Conservation (phyloP, 1,139 yeast species). For the Candida smagusa region DNA sequence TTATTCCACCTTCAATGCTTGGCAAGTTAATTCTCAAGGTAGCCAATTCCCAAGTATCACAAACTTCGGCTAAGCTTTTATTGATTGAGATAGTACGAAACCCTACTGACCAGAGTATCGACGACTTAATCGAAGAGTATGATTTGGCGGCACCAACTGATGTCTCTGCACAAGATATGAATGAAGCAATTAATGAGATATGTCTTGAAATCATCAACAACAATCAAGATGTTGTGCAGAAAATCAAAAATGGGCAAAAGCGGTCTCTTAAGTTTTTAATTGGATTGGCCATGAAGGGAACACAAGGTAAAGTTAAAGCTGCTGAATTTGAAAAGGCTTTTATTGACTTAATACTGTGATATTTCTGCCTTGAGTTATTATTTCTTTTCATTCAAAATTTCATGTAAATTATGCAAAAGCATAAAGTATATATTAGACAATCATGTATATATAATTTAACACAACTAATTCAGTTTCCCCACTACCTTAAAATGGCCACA, state of each 20-base stretch:
- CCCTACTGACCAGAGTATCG: constrained; percentile 35
- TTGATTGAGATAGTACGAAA: constrained; percentile 56
- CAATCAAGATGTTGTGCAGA: constrained; percentile 57
- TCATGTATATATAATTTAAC: no score
- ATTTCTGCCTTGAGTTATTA: no score
- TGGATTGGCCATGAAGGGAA: constrained; percentile 80
- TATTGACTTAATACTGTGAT: constrained; percentile 21
- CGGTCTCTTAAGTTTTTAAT: constrained; percentile 70
- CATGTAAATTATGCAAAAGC: no score
- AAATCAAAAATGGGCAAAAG: constrained; percentile 56
- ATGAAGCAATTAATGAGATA: constrained; percentile 45
- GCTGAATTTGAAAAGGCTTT: constrained; percentile 44
- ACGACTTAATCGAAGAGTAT: constrained; percentile 49
- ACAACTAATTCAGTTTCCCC: no score
- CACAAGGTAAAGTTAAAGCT: constrained; percentile 66
- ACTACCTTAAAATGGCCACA: no score
- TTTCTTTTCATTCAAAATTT: no score
- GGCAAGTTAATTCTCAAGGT: constrained; percentile 26
- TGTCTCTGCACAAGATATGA: constrained; percentile 25
- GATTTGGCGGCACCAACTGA: constrained; percentile 47
- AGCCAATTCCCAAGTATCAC: constrained; percentile 21
- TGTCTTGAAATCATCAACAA: constrained; percentile 51
- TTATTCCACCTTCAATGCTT: constrained; percentile 29
- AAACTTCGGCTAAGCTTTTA: constrained; percentile 62
- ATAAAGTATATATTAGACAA: no score